Percentiles rank a stretch among this genome's conserved stretches.
phyloP scores from a whole-genome alignment of 2,329 filamentous ascomycete genomes.

The Penicillium sp. region DNA sequence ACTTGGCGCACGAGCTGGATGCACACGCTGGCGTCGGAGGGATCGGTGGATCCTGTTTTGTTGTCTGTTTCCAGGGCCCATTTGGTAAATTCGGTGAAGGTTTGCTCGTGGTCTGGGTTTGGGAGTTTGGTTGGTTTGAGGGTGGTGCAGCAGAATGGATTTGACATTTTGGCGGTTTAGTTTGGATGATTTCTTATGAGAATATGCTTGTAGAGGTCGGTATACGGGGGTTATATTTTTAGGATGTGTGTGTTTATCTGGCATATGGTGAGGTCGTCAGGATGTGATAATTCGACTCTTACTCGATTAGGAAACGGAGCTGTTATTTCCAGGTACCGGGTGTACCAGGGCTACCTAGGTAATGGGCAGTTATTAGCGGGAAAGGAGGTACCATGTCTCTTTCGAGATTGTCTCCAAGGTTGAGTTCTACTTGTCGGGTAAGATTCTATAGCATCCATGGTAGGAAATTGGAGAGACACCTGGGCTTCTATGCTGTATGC shows the following conservation, averaged over 20 bases:
- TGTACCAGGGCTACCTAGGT: neutral
- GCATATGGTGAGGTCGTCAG: neutral
- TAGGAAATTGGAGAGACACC: neutral
- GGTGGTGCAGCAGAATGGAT: neutral
- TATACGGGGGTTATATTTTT: neutral
- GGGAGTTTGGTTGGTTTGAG: neutral
- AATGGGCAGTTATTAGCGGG: neutral
- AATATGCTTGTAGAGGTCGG: neutral
- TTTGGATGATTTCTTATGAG: neutral
- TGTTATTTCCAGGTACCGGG: neutral
- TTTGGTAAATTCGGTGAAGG: neutral
- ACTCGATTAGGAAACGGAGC: neutral
- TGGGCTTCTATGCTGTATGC: no score
- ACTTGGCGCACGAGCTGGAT: neutral
- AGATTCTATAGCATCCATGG: neutral
- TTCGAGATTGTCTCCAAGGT: neutral
- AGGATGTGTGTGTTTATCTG: no score
- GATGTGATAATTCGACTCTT: slow-evolving; percentile 2
- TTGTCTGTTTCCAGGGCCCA: neutral
- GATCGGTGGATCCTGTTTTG: neutral
- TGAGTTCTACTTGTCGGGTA: neutral
- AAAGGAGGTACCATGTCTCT: neutral
- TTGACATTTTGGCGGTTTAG: neutral
- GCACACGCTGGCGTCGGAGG: neutral
- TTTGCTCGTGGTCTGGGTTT: neutral